These are phyloP conservation scores for Stagonosporopsis cucurbitacearum DNA, from an alignment of 2,329 filamentous ascomycete species.

Conservation along the genomic window DNA sequence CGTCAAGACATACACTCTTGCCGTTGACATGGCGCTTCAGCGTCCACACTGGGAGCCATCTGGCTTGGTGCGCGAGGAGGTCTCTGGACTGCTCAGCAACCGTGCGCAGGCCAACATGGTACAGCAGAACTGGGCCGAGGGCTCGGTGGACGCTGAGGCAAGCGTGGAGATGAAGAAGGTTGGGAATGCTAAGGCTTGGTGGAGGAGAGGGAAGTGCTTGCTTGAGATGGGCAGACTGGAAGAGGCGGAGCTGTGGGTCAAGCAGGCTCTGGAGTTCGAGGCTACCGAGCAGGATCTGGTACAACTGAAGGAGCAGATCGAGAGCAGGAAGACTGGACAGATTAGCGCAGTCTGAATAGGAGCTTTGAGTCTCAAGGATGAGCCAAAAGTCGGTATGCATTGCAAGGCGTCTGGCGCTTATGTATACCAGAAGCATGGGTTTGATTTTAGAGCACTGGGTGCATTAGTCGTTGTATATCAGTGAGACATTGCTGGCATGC, in stretches of 20 bases:
- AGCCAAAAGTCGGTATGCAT: conserved; percentile 19
- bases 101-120: conserved; percentile 90
- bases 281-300: conserved; percentile 59
- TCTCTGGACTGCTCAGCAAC: conserved; percentile 80
- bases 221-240: conserved; percentile 87
- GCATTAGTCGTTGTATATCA: neutral
- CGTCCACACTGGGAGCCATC: conserved; percentile 89
- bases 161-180: conserved; percentile 86
- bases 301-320: conserved; percentile 52
- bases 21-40: conserved; percentile 83
- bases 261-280: conserved; percentile 81
- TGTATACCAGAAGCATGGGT: conserved; percentile 13
- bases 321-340: conserved; percentile 49
- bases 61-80: conserved; percentile 83
- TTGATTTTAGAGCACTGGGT: conserved; percentile 1
- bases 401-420: conserved; percentile 30
- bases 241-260: conserved; percentile 82
- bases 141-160: conserved; percentile 82
- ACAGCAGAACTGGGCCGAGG: conserved; percentile 81
- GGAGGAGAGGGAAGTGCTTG: conserved; percentile 82
- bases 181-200: conserved; percentile 95
- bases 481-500: neutral
- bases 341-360: neutral
- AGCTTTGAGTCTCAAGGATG: neutral
- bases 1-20: conserved; percentile 80